Base-by-base conservation (phyloP, 2,329 filamentous ascomycete genomes). In the Scedosporium apiospermum region DNA sequence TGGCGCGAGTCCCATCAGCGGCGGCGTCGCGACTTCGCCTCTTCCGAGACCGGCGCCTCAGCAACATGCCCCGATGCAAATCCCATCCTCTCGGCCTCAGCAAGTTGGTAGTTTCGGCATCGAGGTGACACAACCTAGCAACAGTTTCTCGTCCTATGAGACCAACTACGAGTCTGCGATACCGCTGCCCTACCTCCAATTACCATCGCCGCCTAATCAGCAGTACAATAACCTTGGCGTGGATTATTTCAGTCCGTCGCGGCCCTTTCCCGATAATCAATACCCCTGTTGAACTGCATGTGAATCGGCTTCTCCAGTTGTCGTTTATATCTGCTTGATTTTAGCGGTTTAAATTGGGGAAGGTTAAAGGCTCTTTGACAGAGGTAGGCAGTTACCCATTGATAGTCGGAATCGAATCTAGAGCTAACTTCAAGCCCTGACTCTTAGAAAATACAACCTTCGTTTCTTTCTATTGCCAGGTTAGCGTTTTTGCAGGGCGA, bases 141-240 rank as follows among this genome's bases (percentile, higher is more conserved):
- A 27, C 23, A 55, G 51, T 26, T 55, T 55, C 21, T 23, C 51
- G 23, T 7, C 55, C 10, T 61, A 61, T n/a, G 49, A 34, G 4
- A 61, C 53, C 27, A 49, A 57, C 14, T 61, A 61, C 34, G 60
- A 61, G 9, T 12, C 46, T 9, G 9, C 49, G 30, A 55, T 57
- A 14, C 46, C 44, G 5, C 51, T 55, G 7, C 49, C 60, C 6
- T 61, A 61, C 12, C 46, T 57, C 30, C 60, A 61, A 18, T 30
- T 61, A 12, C 49, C 46, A 23, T 55, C 46, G 46, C 49, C 46
- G 9, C 51, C 51, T 23, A 55, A 55, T 27, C 60, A 61, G 59
- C 42, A 61, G 60, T 61, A 61, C 60, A 26, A 42, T 30, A n/a
- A 18, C 4, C 23, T 61, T 16, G 30, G 27, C 12, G 46, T 61